These are phyloP conservation scores for Coniosporium apollinis DNA, from an alignment of 495 filamentous ascomycete genomes.

Conservation along the genomic window DNA sequence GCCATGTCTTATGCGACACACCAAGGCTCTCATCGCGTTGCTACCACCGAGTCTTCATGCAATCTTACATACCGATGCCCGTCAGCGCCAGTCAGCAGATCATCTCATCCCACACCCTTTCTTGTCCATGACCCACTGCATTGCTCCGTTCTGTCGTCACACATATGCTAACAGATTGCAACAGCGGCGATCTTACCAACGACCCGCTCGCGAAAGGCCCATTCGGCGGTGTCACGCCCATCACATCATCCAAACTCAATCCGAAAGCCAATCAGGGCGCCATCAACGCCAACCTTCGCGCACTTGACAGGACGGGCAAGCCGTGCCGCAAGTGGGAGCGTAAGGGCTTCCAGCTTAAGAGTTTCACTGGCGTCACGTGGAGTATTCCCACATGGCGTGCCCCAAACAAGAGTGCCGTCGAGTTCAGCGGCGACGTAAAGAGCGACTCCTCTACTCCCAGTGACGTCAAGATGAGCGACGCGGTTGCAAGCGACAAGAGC, in stretches of 20 bases:
- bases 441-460: slow-evolving; percentile 43
- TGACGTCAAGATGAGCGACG: slow-evolving; percentile 52
- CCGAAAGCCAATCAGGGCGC: slow-evolving; percentile 96
- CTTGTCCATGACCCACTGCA: too few species aligned
- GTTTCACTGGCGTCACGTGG: slow-evolving; percentile 84
- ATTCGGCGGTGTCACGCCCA: slow-evolving; percentile 9
- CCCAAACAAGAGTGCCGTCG: slow-evolving; percentile 33
- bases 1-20: too few species aligned
- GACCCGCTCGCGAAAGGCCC: too few species aligned
- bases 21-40: too few species aligned
- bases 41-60: too few species aligned
- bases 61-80: too few species aligned
- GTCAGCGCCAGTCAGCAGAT: too few species aligned
- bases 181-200: too few species aligned
- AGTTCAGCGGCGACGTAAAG: slow-evolving; percentile 30
- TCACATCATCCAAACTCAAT: slow-evolving; percentile 57
- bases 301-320: slow-evolving; percentile 75
- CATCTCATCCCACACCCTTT: too few species aligned
- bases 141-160: too few species aligned
- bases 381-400: slow-evolving; percentile 70
- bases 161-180: too few species aligned
- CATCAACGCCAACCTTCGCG: slow-evolving; percentile 90
- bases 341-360: slow-evolving; percentile 68
- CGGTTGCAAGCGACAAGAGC: slow-evolving; percentile 56
- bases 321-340: slow-evolving; percentile 85